Percentiles rank a stretch among this genome's conserved stretches.
phyloP scores from a whole-genome alignment of 345 rosid species.

The thale cress (Arabidopsis thaliana) region TAIR10.1 NC_003076.8:4558001-4558500 shows the following conservation, averaged over 20 bases:
- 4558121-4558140: slow-evolving; percentile 98
- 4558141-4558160: slow-evolving; percentile 94
- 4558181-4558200: slow-evolving; percentile 95
- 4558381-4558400: slow-evolving; percentile 87
- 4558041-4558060: slow-evolving; percentile 84
- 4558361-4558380: slow-evolving; percentile 71
- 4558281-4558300: slow-evolving; percentile 52
- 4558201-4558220: slow-evolving; percentile 92
- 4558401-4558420: slow-evolving; percentile 80
- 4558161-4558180: slow-evolving; percentile 92
- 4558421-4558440: slow-evolving; percentile 81
- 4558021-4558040: slow-evolving; percentile 85
- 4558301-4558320: slow-evolving; percentile 76
- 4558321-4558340: slow-evolving; percentile 90
- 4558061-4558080: slow-evolving; percentile 95
- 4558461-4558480: slow-evolving; percentile 22
- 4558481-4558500: slow-evolving; percentile 44
- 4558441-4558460: slow-evolving; percentile 39
- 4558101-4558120: slow-evolving; percentile 98
- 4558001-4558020: slow-evolving; percentile 87
- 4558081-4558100: slow-evolving; percentile 90
- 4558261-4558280: slow-evolving; percentile 68
- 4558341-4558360: slow-evolving; percentile 91
- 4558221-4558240: slow-evolving; percentile 94
- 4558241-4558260: slow-evolving; percentile 88